A percentile compares a stretch with the other conserved stretches of the same genome.
phyloP scores from a whole-genome alignment of 495 filamentous ascomycete species.

The Penicillium herquei region DNA sequence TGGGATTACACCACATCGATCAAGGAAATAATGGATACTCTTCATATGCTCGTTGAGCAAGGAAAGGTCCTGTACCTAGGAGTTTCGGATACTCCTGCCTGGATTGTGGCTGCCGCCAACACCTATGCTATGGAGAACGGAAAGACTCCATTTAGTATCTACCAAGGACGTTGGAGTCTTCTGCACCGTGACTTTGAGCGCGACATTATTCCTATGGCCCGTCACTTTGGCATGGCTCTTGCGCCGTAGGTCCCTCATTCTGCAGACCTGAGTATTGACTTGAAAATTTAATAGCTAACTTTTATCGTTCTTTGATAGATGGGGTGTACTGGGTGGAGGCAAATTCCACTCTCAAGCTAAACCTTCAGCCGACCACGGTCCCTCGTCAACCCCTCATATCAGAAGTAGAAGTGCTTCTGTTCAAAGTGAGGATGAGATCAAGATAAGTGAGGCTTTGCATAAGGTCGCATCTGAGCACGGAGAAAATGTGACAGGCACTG shows the following conservation, averaged over 20 bases:
- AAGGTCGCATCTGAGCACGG: slow-evolving; percentile 52
- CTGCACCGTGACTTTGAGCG: slow-evolving; percentile 27
- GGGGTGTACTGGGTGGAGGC: not conserved
- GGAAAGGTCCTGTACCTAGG: slow-evolving; percentile 74
- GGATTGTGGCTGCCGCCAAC: slow-evolving; percentile 39
- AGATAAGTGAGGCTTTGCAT: slow-evolving; percentile 46
- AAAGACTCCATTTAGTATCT: slow-evolving; percentile 23
- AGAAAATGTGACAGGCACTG: slow-evolving; percentile 41
- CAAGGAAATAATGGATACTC: slow-evolving; percentile 66
- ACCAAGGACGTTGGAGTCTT: slow-evolving; percentile 31
- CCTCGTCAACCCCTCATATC: too few species aligned
- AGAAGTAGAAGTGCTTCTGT: not conserved
- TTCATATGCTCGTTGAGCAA: slow-evolving; percentile 55
- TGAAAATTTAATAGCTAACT: too few species aligned
- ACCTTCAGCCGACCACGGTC: too few species aligned
- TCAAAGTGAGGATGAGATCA: slow-evolving; percentile 25
- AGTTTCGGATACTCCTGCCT: slow-evolving; percentile 60
- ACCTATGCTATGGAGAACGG: slow-evolving; percentile 28
- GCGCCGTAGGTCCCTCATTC: slow-evolving; percentile 32
- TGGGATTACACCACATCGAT: slow-evolving; percentile 66
- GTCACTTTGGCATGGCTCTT: slow-evolving; percentile 37
- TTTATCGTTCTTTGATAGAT: not conserved
- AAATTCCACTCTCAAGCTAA: not conserved
- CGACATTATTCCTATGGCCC: slow-evolving; percentile 37
- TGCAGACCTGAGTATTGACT: slow-evolving; percentile 42